A percentile compares a stretch with the other conserved stretches of the same genome.
phyloP scores from a whole-genome alignment of 2,329 filamentous ascomycete genomes.

The Beauveria pseudobassiana region DNA sequence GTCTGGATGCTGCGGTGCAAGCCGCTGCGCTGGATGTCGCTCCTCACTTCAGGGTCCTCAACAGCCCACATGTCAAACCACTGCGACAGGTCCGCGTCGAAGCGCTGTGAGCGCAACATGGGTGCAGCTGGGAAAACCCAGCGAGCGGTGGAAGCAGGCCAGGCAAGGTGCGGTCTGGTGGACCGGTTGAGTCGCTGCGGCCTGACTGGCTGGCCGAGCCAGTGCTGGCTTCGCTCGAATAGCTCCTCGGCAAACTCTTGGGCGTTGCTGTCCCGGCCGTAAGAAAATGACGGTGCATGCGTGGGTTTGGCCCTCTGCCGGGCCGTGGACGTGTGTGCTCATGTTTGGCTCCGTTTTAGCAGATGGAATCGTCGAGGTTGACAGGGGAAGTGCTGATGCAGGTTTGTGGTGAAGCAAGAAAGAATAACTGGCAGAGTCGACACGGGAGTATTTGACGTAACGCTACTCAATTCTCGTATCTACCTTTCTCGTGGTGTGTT shows the following conservation, averaged over 20 bases:
- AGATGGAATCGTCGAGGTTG: too few species aligned
- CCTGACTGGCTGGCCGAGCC: neutral
- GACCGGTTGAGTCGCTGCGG: neutral
- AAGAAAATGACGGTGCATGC: conserved; percentile 38
- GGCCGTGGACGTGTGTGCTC: neutral
- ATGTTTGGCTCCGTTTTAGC: neutral
- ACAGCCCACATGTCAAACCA: conserved; percentile 7
- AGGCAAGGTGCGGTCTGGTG: neutral
- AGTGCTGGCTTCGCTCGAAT: conserved; percentile 21
- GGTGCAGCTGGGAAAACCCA: conserved; percentile 1
- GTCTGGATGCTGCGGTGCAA: neutral
- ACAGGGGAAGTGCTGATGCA: too few species aligned
- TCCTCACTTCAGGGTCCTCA: neutral
- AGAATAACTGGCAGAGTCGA: too few species aligned
- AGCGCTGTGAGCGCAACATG: neutral
- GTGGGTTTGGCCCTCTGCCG: neutral
- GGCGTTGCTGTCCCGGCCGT: conserved; percentile 36
- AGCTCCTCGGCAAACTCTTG: conserved; percentile 39
- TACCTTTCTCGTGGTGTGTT: too few species aligned
- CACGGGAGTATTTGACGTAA: too few species aligned
- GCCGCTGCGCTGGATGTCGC: neutral
- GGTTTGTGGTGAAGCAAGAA: too few species aligned
- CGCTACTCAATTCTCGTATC: too few species aligned
- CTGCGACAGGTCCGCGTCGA: neutral
- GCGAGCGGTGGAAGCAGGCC: neutral